Evolutionary conservation across 192 early-diverging fungal genomes (phyloP).

Genomic region (Dispira parvispora): DNA sequence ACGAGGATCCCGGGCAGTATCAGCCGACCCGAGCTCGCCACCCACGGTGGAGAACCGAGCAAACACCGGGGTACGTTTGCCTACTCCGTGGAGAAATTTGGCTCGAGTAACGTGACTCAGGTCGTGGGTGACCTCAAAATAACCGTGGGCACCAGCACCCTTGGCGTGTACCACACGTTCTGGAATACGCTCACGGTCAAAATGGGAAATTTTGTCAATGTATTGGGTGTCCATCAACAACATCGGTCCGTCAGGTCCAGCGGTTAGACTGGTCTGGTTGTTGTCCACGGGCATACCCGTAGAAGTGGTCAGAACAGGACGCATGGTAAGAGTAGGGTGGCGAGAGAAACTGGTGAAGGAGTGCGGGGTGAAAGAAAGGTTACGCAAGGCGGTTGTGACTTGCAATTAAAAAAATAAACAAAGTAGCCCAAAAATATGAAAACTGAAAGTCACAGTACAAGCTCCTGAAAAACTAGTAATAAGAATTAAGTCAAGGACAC

Average conservation of each 20-base stretch:
- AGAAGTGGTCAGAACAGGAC: conserved; percentile 24
- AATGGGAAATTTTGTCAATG: conserved; percentile 66
- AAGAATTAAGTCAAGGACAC: too few relatives aligned
- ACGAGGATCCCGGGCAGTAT: conserved; percentile 64
- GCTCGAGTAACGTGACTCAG: conserved; percentile 50
- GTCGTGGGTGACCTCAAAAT: conserved; percentile 64
- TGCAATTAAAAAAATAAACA: too few relatives aligned
- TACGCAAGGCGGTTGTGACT: too few relatives aligned
- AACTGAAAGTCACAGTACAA: too few relatives aligned
- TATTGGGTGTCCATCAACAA: conserved; percentile 57
- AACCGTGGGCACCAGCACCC: conserved; percentile 68
- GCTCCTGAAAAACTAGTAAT: too few relatives aligned
- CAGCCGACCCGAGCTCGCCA: conserved; percentile 54
- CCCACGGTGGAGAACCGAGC: conserved; percentile 65
- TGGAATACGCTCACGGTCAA: conserved; percentile 73
- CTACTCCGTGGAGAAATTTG: conserved; percentile 47
- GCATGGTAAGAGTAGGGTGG: too few relatives aligned
- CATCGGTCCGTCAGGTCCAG: conserved; percentile 46
- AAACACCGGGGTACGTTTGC: conserved; percentile 68
- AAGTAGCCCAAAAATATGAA: too few relatives aligned
- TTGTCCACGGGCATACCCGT: conserved; percentile 58
- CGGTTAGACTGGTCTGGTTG: conserved; percentile 55
- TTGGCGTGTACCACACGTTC: conserved; percentile 80
- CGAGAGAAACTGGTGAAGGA: too few relatives aligned
- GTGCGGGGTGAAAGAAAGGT: too few relatives aligned